Percentiles rank a stretch among this genome's conserved stretches.
phyloP scores from a whole-genome alignment of 2,329 filamentous ascomycete genomes.

The Venturia pyrina region DNA sequence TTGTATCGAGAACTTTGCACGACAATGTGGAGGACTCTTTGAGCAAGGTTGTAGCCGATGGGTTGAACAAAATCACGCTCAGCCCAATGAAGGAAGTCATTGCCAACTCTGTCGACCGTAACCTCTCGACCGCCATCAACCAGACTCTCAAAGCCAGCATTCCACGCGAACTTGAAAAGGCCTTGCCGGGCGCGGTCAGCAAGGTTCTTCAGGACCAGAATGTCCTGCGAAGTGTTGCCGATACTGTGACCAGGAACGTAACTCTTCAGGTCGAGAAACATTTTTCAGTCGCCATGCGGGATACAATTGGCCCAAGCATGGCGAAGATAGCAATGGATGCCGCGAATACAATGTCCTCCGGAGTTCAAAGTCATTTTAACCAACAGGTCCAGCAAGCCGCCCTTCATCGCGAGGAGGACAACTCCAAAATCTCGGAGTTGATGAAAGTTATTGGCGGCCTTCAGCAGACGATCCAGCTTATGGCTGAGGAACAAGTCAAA shows the following conservation, averaged over 20 bases:
- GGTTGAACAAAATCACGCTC: slow-evolving; percentile 65
- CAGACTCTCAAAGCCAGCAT: slow-evolving; percentile 56
- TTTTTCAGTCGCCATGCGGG: slow-evolving; percentile 47
- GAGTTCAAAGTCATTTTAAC: slow-evolving; percentile 53
- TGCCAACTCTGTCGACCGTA: slow-evolving; percentile 57
- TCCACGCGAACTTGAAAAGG: slow-evolving; percentile 61
- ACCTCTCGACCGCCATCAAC: slow-evolving; percentile 59
- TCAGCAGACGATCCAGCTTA: slow-evolving; percentile 57
- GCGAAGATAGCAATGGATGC: slow-evolving; percentile 54
- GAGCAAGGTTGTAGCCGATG: slow-evolving; percentile 62
- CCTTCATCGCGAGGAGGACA: slow-evolving; percentile 41
- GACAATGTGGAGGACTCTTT: slow-evolving; percentile 69
- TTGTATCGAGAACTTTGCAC: slow-evolving; percentile 58
- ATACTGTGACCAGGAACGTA: slow-evolving; percentile 59
- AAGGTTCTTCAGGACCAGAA: slow-evolving; percentile 65
- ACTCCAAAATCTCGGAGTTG: slow-evolving; percentile 63
- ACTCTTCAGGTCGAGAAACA: slow-evolving; percentile 59
- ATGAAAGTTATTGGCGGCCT: slow-evolving; percentile 55
- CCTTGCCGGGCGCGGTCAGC: slow-evolving; percentile 56
- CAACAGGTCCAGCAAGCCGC: slow-evolving; percentile 44
- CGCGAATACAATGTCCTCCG: slow-evolving; percentile 56
- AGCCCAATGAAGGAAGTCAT: slow-evolving; percentile 63
- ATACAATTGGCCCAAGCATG: slow-evolving; percentile 56
- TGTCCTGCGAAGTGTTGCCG: slow-evolving; percentile 60
- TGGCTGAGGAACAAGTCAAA: slow-evolving; percentile 58